A percentile compares a stretch with the other conserved stretches of the same genome.
Evolutionary conservation across 2,329 filamentous ascomycete species (phyloP).

Genomic region (Lecanicillium sp.): DNA sequence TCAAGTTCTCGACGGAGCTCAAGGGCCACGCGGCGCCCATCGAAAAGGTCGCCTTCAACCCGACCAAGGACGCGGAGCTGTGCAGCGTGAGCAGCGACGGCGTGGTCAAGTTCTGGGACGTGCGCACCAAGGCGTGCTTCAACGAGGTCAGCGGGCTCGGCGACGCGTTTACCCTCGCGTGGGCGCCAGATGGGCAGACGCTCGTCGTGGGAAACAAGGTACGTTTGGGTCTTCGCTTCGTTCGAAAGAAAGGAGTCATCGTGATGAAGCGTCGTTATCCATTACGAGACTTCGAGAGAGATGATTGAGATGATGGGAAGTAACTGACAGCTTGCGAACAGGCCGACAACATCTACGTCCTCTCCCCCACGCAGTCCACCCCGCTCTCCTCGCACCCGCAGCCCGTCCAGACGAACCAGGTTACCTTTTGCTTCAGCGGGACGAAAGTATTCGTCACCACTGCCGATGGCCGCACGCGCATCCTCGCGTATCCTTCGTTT

Average conservation of each 20-base stretch:
- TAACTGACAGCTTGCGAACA: too few species aligned
- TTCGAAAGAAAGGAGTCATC: background rate
- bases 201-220: conserved; percentile 71
- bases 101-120: conserved; percentile 73
- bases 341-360: conserved; percentile 56
- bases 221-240: conserved; percentile 18
- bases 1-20: conserved; percentile 70
- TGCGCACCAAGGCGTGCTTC: conserved; percentile 63
- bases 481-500: conserved; percentile 62
- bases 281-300: too few species aligned
- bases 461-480: conserved; percentile 62
- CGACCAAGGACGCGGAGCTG: conserved; percentile 68
- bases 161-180: conserved; percentile 64
- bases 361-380: conserved; percentile 54
- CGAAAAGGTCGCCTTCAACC: conserved; percentile 74
- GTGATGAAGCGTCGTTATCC: too few species aligned
- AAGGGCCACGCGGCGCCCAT: conserved; percentile 60
- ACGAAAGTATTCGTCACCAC: conserved; percentile 65
- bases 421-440: conserved; percentile 68
- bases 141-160: conserved; percentile 63
- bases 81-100: conserved; percentile 71
- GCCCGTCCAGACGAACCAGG: conserved; percentile 61
- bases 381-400: conserved; percentile 56
- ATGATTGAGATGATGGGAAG: too few species aligned
- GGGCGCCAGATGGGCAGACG: conserved; percentile 65